These are phyloP conservation scores for Amanita pseudoporphyria DNA, from an alignment of 768 basidiomycete species.

Conservation along the genomic window DNA sequence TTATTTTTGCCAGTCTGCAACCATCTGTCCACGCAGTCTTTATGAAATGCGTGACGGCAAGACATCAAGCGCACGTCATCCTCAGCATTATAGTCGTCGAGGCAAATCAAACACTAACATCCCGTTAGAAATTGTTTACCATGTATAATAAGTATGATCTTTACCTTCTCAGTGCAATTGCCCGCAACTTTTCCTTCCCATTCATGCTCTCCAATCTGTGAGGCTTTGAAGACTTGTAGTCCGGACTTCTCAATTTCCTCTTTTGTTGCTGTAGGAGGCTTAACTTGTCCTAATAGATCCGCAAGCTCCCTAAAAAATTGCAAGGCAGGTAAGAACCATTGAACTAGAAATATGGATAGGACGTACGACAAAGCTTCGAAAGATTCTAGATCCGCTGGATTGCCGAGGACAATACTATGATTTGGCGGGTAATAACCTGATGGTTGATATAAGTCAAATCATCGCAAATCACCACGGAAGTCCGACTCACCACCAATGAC, in stretches of 20 bases:
- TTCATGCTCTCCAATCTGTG: slow-evolving; percentile 44
- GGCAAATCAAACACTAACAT: slow-evolving; percentile 69
- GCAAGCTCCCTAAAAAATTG: slow-evolving; percentile 55
- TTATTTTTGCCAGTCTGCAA: slow-evolving; percentile 78
- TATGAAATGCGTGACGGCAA: slow-evolving; percentile 90
- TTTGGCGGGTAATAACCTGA: slow-evolving; percentile 88
- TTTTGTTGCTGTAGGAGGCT: slow-evolving; percentile 72
- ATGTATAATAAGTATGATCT: slow-evolving; percentile 17
- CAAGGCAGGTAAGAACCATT: background rate
- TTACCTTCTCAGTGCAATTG: slow-evolving; percentile 75
- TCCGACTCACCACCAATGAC: slow-evolving; percentile 64
- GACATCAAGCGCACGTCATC: slow-evolving; percentile 74
- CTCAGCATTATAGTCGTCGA: slow-evolving; percentile 74
- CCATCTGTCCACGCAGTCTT: slow-evolving; percentile 83
- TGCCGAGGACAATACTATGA: slow-evolving; percentile 81
- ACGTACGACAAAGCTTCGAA: slow-evolving; percentile 72
- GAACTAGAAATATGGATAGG: slow-evolving; percentile 6
- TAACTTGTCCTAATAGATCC: slow-evolving; percentile 73
- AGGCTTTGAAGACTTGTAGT: slow-evolving; percentile 61
- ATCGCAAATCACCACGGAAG: no score
- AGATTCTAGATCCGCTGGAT: slow-evolving; percentile 58
- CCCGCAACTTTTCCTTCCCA: slow-evolving; percentile 53
- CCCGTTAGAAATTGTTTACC: background rate
- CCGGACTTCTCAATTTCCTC: slow-evolving; percentile 84
- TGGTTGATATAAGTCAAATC: background rate